Base-by-base conservation (phyloP, 129 eudicot species). In the Saussurea involucrata region DNA sequence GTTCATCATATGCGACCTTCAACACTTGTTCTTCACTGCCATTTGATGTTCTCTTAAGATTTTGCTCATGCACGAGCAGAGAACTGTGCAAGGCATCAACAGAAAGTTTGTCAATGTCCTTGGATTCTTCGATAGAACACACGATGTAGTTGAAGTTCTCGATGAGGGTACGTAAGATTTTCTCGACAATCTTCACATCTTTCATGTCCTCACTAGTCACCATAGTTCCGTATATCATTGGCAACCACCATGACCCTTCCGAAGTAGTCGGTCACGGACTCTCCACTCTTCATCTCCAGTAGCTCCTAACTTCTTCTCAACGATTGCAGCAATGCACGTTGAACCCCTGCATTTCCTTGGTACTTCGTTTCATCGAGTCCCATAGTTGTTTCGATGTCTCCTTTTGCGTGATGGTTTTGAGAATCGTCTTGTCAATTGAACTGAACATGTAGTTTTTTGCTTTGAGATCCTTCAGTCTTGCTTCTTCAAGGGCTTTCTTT, bases 141-240 rank as follows among this genome's bases (percentile, higher is more conserved):
- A 5, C 25, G 2, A 13, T 25, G 17, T 33, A 53, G 10, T 46
- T 44, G 12, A 55, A 44, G 1, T 71, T 24, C 11, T 71, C 76
- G 3, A 5, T 24, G 15, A 24, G 24, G 8, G 76, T 71, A 1
- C 65, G 11, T 12, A 46, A 21, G 11, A 71, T 6, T 25, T 71
- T 46, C 34, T 44, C 42, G 0, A 71, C 64, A 3, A 71, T 55
- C 42, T 71, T 71, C 4, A 8, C 8, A 6, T 44, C 65, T 24
- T 24, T 33, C 63, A 71, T 71, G 9, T 71, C 76, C 24, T n/a
- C n/a, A n/a, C n/a, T n/a, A n/a, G n/a, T 72, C 66, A 1, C 65
- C 66, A 24, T 1, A 20, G 5, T 72, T 72, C 17, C 76, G 3
- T 65, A 71, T 71, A 12, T 72, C 66, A 53, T 9, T 53, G 1